Percentiles rank a stretch among this genome's conserved stretches.
Evolutionary conservation across 2,329 filamentous ascomycete genomes (phyloP).

Genomic region (Cladophialophora carrionii): DNA sequence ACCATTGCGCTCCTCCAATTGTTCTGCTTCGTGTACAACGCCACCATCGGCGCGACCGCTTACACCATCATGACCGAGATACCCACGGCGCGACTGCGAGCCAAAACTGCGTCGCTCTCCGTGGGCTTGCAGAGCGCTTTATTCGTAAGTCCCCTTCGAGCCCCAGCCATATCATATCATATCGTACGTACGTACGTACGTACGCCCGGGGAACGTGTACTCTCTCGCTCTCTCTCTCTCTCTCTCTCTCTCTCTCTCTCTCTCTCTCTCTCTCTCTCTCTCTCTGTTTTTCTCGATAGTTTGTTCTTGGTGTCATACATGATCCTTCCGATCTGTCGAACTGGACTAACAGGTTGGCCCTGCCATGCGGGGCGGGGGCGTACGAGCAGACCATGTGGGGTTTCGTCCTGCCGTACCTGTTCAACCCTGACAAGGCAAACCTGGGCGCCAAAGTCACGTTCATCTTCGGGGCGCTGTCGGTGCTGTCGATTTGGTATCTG

Average conservation of each 20-base stretch:
- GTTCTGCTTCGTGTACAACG: constrained; percentile 48
- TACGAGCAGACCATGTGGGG: constrained; percentile 41
- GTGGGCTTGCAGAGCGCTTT: constrained; percentile 25
- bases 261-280: too few relatives aligned
- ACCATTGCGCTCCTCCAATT: constrained; percentile 45
- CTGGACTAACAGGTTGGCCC: background rate
- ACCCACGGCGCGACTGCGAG: constrained; percentile 46
- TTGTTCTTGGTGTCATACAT: background rate
- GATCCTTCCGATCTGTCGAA: background rate
- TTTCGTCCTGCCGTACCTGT: constrained; percentile 46
- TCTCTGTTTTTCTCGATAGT: background rate
- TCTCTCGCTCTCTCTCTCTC: too few relatives aligned
- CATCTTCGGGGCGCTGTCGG: constrained; percentile 46
- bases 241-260: background rate
- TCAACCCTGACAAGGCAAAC: constrained; percentile 46
- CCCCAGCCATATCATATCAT: too few relatives aligned
- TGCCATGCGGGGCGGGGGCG: too few relatives aligned
- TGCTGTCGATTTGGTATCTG: constrained; percentile 32
- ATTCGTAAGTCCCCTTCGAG: constrained; percentile 20
- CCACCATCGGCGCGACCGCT: constrained; percentile 49
- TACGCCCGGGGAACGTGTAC: too few relatives aligned
- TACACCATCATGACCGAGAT: constrained; percentile 48
- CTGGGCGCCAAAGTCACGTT: constrained; percentile 47
- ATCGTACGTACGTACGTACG: too few relatives aligned
- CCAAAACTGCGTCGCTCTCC: constrained; percentile 44